Percentiles rank a stretch among this genome's conserved stretches.
Evolutionary conservation across 2,329 filamentous ascomycete genomes (phyloP).

Genomic region (Pestalotiopsis fici): DNA sequence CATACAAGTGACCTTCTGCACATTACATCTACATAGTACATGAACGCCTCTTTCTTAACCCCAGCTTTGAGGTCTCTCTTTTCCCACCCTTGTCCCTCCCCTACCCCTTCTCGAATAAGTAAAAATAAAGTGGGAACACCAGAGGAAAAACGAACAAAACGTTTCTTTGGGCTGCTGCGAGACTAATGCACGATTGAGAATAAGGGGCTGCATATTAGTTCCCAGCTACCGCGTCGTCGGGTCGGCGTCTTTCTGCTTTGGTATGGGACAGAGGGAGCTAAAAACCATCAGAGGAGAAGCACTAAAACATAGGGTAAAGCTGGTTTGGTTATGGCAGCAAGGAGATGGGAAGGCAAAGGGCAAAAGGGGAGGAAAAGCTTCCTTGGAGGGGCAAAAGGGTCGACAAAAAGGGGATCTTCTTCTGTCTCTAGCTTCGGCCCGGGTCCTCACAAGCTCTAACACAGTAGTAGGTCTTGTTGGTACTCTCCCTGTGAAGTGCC

Average conservation of each 20-base stretch:
- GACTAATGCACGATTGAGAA: slow-evolving; percentile 14
- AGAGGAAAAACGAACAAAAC: neutral
- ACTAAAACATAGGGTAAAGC: neutral
- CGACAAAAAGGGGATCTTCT: too few relatives aligned
- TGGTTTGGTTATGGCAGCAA: neutral
- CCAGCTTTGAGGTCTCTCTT: neutral
- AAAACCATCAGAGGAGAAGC: slow-evolving; percentile 1
- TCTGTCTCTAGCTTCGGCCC: too few relatives aligned
- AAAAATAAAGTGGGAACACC: neutral
- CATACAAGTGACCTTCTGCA: neutral
- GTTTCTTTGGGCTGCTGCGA: slow-evolving; percentile 8
- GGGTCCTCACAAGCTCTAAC: neutral
- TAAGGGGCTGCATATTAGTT: slow-evolving; percentile 9
- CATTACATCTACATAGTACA: neutral
- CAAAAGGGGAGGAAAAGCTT: too few relatives aligned
- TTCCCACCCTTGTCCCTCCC: neutral
- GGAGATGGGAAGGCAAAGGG: too few relatives aligned
- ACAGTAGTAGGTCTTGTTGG: too few relatives aligned
- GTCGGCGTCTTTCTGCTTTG: slow-evolving; percentile 2
- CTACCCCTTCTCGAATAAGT: neutral
- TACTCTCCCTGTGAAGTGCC: too few relatives aligned
- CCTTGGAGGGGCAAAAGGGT: too few relatives aligned
- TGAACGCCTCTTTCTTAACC: neutral
- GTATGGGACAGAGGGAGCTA: neutral
- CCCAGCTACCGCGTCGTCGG: slow-evolving; percentile 12